Conservation (phyloP, 2,329 filamentous ascomycete genomes). For the Teratosphaeriaceae sp. region DNA sequence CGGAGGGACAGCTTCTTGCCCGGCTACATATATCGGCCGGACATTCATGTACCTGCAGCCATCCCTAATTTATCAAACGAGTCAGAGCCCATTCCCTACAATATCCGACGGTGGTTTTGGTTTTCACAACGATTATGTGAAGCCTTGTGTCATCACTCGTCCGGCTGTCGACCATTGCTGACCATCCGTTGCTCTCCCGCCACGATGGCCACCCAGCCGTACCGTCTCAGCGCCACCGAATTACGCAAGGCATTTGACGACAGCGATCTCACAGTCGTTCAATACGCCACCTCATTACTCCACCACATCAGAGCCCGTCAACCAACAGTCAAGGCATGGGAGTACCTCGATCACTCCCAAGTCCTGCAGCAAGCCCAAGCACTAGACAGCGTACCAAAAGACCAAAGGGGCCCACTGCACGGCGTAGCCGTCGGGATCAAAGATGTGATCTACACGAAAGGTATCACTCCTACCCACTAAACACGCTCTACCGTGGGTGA, state of each 20-base stretch:
- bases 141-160: not conserved
- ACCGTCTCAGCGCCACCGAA: conserved; percentile 2
- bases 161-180: too few species aligned
- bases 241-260: not conserved
- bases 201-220: conserved; percentile 2
- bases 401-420: conserved; percentile 49
- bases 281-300: conserved; percentile 45
- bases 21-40: not conserved
- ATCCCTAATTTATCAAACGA: not conserved
- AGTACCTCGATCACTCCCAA: conserved; percentile 38
- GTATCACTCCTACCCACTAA: conserved; percentile 20
- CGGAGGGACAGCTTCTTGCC: not conserved
- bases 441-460: conserved; percentile 53
- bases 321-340: conserved; percentile 45
- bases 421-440: conserved; percentile 55
- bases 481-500: too few species aligned
- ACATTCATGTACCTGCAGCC: not conserved
- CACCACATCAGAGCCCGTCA: conserved; percentile 41
- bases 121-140: not conserved
- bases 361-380: conserved; percentile 45
- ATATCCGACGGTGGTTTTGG: not conserved
- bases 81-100: too few species aligned
- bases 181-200: too few species aligned
- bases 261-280: conserved; percentile 38
- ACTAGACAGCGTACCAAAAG: conserved; percentile 44